Percentiles rank a stretch among this genome's conserved stretches.
Evolutionary conservation across 2,329 filamentous ascomycete species (phyloP).

Genomic region (Trichothecium roseum): DNA sequence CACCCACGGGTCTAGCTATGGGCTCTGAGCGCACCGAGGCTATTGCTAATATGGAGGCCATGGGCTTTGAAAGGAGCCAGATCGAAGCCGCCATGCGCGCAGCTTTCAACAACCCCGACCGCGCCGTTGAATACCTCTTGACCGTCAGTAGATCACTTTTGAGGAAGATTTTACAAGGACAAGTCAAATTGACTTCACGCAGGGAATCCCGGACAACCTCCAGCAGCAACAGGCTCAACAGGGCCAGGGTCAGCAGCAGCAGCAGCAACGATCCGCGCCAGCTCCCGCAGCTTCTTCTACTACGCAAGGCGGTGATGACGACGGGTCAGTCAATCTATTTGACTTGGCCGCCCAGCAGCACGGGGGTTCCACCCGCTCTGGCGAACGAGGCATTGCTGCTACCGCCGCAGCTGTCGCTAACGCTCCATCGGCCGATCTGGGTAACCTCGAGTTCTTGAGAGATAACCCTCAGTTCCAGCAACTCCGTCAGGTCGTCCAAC

Average conservation of each 20-base stretch:
- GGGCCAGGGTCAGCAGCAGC: constrained; percentile 31
- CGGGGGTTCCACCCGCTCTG: constrained; percentile 30
- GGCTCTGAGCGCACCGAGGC: constrained; percentile 73
- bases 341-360: constrained; percentile 77
- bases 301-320: constrained; percentile 41
- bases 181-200: constrained; percentile 4
- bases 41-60: constrained; percentile 88
- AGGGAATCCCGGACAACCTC: constrained; percentile 87
- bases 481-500: constrained; percentile 90
- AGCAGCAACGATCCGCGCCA: constrained; percentile 39
- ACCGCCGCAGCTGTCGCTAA: constrained; percentile 40
- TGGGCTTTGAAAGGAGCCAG: constrained; percentile 84
- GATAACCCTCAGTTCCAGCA: constrained; percentile 98
- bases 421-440: constrained; percentile 44
- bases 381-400: constrained; percentile 29
- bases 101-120: constrained; percentile 93
- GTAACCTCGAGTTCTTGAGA: constrained; percentile 85
- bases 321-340: constrained; percentile 76
- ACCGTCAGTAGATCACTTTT: constrained; percentile 47
- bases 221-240: constrained; percentile 36
- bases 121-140: constrained; percentile 91
- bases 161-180: background rate
- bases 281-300: constrained; percentile 25
- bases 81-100: constrained; percentile 93
- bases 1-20: constrained; percentile 72